These are phyloP conservation scores for Leptographium radiaticola DNA, from an alignment of 2,329 filamentous ascomycete species.

Conservation along the genomic window DNA sequence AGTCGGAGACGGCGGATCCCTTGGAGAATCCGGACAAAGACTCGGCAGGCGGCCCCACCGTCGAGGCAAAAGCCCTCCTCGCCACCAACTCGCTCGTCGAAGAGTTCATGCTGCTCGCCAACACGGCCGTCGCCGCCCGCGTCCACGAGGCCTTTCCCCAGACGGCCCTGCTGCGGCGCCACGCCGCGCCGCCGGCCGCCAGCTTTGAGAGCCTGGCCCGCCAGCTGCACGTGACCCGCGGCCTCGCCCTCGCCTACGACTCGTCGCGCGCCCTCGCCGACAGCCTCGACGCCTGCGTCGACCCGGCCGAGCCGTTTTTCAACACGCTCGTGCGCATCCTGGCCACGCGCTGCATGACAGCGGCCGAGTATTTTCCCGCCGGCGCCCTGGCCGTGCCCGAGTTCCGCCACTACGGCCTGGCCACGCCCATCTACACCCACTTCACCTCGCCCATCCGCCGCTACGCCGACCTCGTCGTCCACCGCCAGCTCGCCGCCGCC, in stretches of 20 bases:
- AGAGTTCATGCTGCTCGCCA: conserved; percentile 98
- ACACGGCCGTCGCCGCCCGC: conserved; percentile 81
- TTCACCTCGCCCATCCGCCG: conserved; percentile 96
- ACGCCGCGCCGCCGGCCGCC: conserved; percentile 82
- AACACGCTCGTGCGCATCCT: conserved; percentile 97
- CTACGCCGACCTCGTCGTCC: conserved; percentile 86
- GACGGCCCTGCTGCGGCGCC: conserved; percentile 83
- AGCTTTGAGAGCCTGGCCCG: conserved; percentile 92
- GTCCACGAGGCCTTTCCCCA: conserved; percentile 90
- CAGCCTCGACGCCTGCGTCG: conserved; percentile 74
- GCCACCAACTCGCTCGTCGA: conserved; percentile 97
- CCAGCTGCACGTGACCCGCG: conserved; percentile 60
- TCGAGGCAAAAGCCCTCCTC: conserved; percentile 87
- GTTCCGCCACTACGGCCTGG: conserved; percentile 93
- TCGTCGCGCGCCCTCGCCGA: conserved; percentile 89
- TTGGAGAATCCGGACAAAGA: too few species aligned
- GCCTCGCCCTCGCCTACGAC: conserved; percentile 67
- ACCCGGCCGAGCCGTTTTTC: conserved; percentile 80
- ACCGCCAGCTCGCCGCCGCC: conserved; percentile 71
- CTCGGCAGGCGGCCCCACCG: too few species aligned
- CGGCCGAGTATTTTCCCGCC: conserved; percentile 94
- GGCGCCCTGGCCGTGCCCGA: conserved; percentile 87
- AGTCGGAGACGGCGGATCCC: conserved; percentile 34
- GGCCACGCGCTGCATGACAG: conserved; percentile 98
- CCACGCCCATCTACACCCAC: conserved; percentile 94